Percentiles rank a stretch among this genome's conserved stretches.
Evolutionary conservation across 129 eudicot genomes (phyloP).

Genomic region (Logfia minima): DNA sequence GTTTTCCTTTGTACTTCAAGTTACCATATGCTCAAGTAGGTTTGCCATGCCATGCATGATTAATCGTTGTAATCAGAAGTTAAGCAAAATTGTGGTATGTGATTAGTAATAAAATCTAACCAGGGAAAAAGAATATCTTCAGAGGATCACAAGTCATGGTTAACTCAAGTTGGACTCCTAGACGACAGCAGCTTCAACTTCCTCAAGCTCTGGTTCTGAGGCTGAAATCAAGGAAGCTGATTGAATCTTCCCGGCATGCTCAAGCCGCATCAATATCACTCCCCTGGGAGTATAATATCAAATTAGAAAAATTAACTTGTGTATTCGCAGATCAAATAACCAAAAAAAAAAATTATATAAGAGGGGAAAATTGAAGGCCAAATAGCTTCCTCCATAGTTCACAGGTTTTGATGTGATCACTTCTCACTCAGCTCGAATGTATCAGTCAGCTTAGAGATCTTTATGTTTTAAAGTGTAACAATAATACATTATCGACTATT

Average conservation of each 20-base stretch:
- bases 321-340: background rate
- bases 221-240: conserved; percentile 88
- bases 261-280: conserved; percentile 93
- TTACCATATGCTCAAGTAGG: background rate
- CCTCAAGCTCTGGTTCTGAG: conserved; percentile 52
- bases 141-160: background rate
- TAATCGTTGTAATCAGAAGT: background rate
- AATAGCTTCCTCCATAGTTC: no score
- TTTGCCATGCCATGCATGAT: background rate
- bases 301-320: background rate
- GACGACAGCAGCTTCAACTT: conserved; percentile 42
- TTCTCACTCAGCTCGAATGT: no score
- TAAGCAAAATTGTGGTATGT: background rate
- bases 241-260: conserved; percentile 86
- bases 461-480: no score
- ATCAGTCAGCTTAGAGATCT: no score
- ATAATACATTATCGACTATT: no score
- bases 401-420: no score
- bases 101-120: conserved; percentile 10
- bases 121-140: background rate
- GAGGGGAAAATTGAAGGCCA: no score
- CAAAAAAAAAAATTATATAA: no score
- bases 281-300: conserved; percentile 47
- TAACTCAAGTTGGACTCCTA: conserved; percentile 11
- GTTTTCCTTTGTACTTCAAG: background rate